Evolutionary conservation across 257 asterid species (phyloP).

Genomic region (Galeopsis tetrahit): DNA sequence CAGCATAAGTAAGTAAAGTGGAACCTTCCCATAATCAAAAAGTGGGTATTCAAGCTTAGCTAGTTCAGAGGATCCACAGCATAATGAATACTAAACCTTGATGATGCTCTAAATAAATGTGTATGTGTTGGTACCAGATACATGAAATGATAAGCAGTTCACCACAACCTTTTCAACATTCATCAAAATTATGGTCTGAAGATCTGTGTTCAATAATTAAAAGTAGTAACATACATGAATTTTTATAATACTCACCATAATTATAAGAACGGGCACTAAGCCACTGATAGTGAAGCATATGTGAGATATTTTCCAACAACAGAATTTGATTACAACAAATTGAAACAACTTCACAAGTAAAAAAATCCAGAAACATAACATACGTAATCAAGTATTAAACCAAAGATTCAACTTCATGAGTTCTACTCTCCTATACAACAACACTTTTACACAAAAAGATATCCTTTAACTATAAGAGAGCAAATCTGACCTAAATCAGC

Average conservation of each 20-base stretch:
- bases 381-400: neutral
- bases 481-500: slow-evolving; percentile 24
- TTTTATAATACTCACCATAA: neutral
- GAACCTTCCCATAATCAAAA: neutral
- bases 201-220: neutral
- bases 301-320: neutral
- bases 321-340: neutral
- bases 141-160: neutral
- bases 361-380: neutral
- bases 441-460: slow-evolving; percentile 25
- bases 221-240: neutral
- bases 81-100: neutral
- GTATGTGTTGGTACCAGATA: neutral
- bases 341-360: neutral
- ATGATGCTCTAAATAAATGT: neutral
- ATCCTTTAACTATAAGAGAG: neutral
- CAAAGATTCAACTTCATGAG: neutral
- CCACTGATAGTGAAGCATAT: slow-evolving; percentile 1
- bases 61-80: neutral
- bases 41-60: neutral
- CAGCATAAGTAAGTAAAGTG: neutral
- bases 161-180: neutral
- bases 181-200: neutral
- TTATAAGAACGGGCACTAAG: neutral
- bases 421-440: slow-evolving; percentile 6